A percentile compares a stretch with the other conserved stretches of the same genome.
Conservation (phyloP, 176 grass and related monocot genomes). For the Aegilops speltoides region DNA sequence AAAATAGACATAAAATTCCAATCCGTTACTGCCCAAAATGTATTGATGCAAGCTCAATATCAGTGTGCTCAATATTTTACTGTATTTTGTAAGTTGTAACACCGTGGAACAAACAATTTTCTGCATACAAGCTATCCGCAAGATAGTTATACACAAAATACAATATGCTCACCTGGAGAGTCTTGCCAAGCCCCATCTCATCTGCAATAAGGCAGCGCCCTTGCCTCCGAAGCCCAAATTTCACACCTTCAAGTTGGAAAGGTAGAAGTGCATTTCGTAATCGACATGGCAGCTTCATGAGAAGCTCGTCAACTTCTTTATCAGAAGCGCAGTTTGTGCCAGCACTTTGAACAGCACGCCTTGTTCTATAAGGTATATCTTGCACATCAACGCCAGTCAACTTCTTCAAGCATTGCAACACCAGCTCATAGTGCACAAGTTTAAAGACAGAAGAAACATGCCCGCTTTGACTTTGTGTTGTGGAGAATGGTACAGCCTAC, state of each 20-base stretch:
- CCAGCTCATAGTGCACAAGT: slow-evolving; percentile 61
- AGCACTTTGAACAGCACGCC: slow-evolving; percentile 43
- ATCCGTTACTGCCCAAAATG: background rate
- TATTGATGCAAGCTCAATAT: background rate
- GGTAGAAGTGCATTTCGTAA: slow-evolving; percentile 68
- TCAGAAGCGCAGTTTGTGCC: slow-evolving; percentile 50
- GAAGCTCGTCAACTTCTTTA: slow-evolving; percentile 69
- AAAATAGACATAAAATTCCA: background rate
- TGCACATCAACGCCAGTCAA: slow-evolving; percentile 52
- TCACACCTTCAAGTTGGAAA: slow-evolving; percentile 87
- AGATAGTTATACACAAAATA: background rate
- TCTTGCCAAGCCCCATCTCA: slow-evolving; percentile 99
- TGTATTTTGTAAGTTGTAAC: slow-evolving; percentile 11
- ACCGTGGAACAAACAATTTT: slow-evolving; percentile 9
- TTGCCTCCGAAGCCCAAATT: slow-evolving; percentile 74
- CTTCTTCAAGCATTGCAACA: slow-evolving; percentile 74
- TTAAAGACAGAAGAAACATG: slow-evolving; percentile 72
- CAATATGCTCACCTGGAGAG: slow-evolving; percentile 64
- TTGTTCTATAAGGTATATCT: slow-evolving; percentile 72
- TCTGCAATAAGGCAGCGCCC: slow-evolving; percentile 92
- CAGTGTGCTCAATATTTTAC: background rate
- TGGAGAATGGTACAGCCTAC: slow-evolving; percentile 71
- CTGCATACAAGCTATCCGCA: background rate
- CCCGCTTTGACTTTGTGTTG: slow-evolving; percentile 59
- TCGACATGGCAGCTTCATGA: slow-evolving; percentile 53